Conservation (phyloP, 2,329 filamentous ascomycete species). For the Sporothrix pallida region DNA sequence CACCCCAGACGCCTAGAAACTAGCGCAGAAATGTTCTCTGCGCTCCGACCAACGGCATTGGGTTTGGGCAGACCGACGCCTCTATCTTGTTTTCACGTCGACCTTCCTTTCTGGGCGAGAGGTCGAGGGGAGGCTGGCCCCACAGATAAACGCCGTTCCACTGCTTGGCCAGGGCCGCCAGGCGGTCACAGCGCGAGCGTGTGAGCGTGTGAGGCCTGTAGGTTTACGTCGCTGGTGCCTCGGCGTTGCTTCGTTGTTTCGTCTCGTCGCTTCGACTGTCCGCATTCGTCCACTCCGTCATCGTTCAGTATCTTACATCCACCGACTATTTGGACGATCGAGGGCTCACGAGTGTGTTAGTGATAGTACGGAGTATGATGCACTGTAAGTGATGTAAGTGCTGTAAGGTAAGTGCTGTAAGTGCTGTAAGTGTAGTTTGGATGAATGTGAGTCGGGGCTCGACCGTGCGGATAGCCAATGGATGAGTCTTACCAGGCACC, state of each 20-base stretch:
- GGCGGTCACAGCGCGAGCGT: background rate
- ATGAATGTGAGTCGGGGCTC: too few relatives aligned
- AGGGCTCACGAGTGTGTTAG: too few relatives aligned
- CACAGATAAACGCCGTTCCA: conserved; percentile 18
- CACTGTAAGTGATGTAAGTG: too few relatives aligned
- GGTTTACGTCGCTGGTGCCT: too few relatives aligned
- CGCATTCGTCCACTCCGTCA: conserved; percentile 25
- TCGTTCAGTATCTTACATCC: background rate
- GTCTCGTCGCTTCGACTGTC: conserved; percentile 23
- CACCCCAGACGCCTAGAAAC: background rate
- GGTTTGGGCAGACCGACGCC: background rate
- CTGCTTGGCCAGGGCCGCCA: background rate
- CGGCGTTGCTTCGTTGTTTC: too few relatives aligned
- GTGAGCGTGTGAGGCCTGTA: background rate
- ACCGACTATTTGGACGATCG: too few relatives aligned
- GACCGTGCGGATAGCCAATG: too few relatives aligned
- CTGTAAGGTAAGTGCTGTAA: too few relatives aligned
- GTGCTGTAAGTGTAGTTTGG: too few relatives aligned
- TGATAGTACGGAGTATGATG: too few relatives aligned
- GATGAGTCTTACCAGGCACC: too few relatives aligned
- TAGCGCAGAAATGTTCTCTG: background rate
- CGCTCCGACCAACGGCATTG: background rate
- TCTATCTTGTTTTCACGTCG: background rate
- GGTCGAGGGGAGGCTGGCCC: background rate
- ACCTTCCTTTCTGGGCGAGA: conserved; percentile 36